Base-by-base conservation (phyloP, 352 stramenopile species). In the Globisporangium orthogonon region DNA sequence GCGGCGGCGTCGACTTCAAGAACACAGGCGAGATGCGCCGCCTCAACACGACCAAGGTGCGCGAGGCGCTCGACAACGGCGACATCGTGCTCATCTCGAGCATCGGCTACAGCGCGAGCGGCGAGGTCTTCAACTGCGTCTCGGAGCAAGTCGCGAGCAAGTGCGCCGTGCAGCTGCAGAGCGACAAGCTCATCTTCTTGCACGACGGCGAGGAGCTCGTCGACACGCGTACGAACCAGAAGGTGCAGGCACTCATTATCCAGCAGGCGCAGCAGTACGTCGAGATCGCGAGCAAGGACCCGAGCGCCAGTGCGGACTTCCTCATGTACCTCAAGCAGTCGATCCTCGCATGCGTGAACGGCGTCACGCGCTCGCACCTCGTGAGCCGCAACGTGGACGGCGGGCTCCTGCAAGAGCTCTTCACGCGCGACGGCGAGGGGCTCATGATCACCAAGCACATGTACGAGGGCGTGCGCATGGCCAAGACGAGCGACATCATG, bases 361-460 rank as follows among this genome's bases (percentile, higher is more conserved):
- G 86, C 17, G 86, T 96, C 40, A 89, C 82, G 55, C 82, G 87
- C 5, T 90, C 85, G 15, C 87, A 96, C 54, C 60, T 96, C 50
- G 86, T 96, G 28, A 94, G 80, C 44, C 82, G 87, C 45, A 83
- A 95, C 56, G 76, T 91, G 6, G 79, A 96, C 52, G 87, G 87
- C 40, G 94, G 89, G 3, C 70, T 99, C 37, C 70, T 99, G 28
- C 87, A 98, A 66, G 97, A 99, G 71, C 78, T 99, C n/a, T 99
- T 98, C 69, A 98, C 97, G 23, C 89, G 95, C 52, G 97, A 99
- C 71, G 97, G 97, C 49, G 84, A 94, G 61, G 97, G 96, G 10
- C 93, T 98, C 31, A 96, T 99, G 67, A 97, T 99, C 67, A 98
- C 87, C 39, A 88, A 96, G 66, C 93, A 99, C 70, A 92, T 98